These are phyloP conservation scores for Camellia lanceoleosa DNA, from an alignment of 148 eudicot genomes.

Conservation along the genomic window DNA sequence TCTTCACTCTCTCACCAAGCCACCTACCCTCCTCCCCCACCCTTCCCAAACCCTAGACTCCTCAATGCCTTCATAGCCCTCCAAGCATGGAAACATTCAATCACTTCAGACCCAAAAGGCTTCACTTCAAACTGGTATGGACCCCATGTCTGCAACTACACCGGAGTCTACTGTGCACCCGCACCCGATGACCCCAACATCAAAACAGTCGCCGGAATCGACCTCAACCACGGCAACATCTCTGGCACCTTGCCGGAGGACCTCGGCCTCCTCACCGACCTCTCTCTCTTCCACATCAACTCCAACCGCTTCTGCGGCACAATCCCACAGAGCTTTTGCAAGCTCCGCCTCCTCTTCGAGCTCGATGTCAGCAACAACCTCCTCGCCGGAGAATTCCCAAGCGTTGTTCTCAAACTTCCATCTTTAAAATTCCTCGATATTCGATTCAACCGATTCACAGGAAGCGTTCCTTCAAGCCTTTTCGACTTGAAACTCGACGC, in stretches of 20 bases:
- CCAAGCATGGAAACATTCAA: slow-evolving; percentile 66
- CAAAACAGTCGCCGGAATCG: slow-evolving; percentile 73
- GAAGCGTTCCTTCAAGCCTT: slow-evolving; percentile 38
- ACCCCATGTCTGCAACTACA: slow-evolving; percentile 58
- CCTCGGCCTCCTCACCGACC: slow-evolving; percentile 57
- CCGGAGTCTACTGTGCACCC: slow-evolving; percentile 70
- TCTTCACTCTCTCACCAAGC: slow-evolving; percentile 30
- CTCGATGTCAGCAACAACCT: slow-evolving; percentile 73
- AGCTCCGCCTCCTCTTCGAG: slow-evolving; percentile 47
- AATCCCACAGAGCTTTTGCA: slow-evolving; percentile 36
- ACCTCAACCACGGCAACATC: slow-evolving; percentile 63
- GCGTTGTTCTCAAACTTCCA: slow-evolving; percentile 34
- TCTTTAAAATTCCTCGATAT: slow-evolving; percentile 55
- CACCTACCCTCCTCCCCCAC: neutral
- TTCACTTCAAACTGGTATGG: slow-evolving; percentile 64
- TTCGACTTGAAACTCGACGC: slow-evolving; percentile 67
- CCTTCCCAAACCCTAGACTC: slow-evolving; percentile 48
- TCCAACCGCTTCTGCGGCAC: slow-evolving; percentile 59
- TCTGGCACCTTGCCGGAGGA: slow-evolving; percentile 49
- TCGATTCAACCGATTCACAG: slow-evolving; percentile 55
- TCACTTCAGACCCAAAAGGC: slow-evolving; percentile 59
- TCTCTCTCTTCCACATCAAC: slow-evolving; percentile 69
- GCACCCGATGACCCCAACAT: slow-evolving; percentile 45
- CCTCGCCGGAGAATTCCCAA: slow-evolving; percentile 56
- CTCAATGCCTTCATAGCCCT: slow-evolving; percentile 55